These are phyloP conservation scores for Exophiala calicioides DNA, from an alignment of 2,329 filamentous ascomycete species.

Conservation along the genomic window DNA sequence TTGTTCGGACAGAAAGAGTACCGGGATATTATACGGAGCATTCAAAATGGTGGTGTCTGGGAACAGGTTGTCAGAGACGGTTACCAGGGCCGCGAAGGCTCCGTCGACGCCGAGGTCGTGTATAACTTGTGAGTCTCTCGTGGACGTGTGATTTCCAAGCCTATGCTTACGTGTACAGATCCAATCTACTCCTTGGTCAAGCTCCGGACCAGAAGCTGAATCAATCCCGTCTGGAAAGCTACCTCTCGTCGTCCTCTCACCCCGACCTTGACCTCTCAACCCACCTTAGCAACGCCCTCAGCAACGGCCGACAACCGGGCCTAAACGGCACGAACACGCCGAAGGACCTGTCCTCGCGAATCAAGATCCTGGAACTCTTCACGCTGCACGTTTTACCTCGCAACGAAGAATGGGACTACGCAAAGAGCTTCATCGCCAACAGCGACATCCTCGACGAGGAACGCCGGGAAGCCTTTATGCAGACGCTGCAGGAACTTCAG, in stretches of 20 bases:
- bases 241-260: slow-evolving; percentile 74
- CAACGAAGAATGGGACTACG: slow-evolving; percentile 96
- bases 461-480: slow-evolving; percentile 81
- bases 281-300: slow-evolving; percentile 53
- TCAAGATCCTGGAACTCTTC: slow-evolving; percentile 94
- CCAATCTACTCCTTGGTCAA: slow-evolving; percentile 87
- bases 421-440: slow-evolving; percentile 82
- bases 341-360: slow-evolving; percentile 76
- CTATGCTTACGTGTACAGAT: slow-evolving; percentile 53
- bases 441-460: slow-evolving; percentile 90
- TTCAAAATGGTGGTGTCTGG: slow-evolving; percentile 90
- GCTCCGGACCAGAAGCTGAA: slow-evolving; percentile 80
- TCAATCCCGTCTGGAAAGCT: slow-evolving; percentile 84
- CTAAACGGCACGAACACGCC: slow-evolving; percentile 75
- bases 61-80: slow-evolving; percentile 85
- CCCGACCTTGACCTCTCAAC: slow-evolving; percentile 66
- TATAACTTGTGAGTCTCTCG: slow-evolving; percentile 46
- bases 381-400: slow-evolving; percentile 90
- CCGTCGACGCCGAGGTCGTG: slow-evolving; percentile 92
- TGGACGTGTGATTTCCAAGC: not conserved
- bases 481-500: slow-evolving; percentile 78
- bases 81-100: slow-evolving; percentile 83
- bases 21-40: slow-evolving; percentile 77
- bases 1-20: slow-evolving; percentile 84
- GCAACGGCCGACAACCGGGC: slow-evolving; percentile 41